A percentile compares a stretch with the other conserved stretches of the same genome.
These are phyloP conservation scores for Gilbertella persicaria DNA, from an alignment of 371 early-diverging fungal species.

Conservation along the genomic window DNA sequence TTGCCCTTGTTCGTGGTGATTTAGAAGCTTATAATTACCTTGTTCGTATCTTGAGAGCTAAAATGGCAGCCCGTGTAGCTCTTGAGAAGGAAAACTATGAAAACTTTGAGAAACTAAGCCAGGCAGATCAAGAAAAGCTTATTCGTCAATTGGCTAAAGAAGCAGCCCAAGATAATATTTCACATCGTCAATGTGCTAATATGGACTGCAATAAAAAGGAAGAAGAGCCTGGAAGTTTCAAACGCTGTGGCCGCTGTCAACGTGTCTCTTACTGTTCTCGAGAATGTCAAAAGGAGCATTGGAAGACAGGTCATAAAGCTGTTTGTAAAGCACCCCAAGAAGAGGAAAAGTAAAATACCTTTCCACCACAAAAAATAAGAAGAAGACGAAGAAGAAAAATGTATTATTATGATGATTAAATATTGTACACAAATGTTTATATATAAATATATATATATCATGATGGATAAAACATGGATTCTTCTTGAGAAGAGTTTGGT, in stretches of 20 bases:
- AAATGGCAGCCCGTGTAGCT: constrained; percentile 53
- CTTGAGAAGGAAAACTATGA: constrained; percentile 42
- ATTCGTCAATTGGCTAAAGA: constrained; percentile 49
- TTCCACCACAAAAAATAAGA: not conserved
- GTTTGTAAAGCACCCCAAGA: constrained; percentile 36
- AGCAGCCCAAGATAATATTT: constrained; percentile 38
- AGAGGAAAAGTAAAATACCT: constrained; percentile 2
- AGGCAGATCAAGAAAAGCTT: constrained; percentile 42
- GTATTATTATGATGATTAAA: not conserved
- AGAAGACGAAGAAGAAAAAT: not conserved
- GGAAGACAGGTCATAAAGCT: constrained; percentile 61
- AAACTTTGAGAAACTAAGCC: constrained; percentile 40
- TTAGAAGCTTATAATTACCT: constrained; percentile 53
- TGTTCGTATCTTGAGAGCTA: constrained; percentile 54
- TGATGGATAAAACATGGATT: not conserved
- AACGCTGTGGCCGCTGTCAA: constrained; percentile 62
- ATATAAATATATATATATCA: not conserved
- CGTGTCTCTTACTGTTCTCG: constrained; percentile 59
- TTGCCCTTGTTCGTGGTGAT: constrained; percentile 60
- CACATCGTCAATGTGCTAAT: constrained; percentile 45
- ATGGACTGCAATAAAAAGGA: constrained; percentile 53
- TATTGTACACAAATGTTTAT: not conserved
- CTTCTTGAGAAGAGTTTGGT: not conserved
- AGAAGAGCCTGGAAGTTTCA: constrained; percentile 51
- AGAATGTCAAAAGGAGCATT: constrained; percentile 64